phyloP scores from a whole-genome alignment of 2,329 filamentous ascomycete genomes.

The Cordyceps pruinosa region DNA sequence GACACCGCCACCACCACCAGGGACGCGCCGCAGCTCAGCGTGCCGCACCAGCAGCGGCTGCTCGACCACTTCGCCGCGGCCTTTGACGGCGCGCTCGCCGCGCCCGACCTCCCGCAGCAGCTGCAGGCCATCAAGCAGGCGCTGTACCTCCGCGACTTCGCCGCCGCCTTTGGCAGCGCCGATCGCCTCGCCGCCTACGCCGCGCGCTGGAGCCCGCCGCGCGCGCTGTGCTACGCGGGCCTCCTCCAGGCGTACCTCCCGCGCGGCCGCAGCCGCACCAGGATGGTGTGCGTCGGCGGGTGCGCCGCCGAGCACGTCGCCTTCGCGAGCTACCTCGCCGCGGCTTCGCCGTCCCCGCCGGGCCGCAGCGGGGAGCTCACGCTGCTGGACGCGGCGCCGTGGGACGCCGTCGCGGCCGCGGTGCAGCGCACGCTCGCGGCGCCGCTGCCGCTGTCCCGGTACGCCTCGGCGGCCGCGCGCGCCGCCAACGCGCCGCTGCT shows the following conservation, averaged over 20 bases:
- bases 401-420: constrained; percentile 55
- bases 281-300: constrained; percentile 46
- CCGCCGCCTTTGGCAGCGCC: constrained; percentile 64
- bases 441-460: constrained; percentile 43
- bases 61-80: constrained; percentile 59
- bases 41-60: constrained; percentile 53
- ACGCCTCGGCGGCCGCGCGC: constrained; percentile 41
- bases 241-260: constrained; percentile 31
- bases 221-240: constrained; percentile 72
- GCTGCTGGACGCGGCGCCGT: constrained; percentile 78
- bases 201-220: constrained; percentile 80
- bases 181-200: constrained; percentile 77
- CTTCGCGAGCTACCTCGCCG: constrained; percentile 37
- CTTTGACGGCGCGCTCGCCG: constrained; percentile 49
- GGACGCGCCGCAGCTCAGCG: background rate
- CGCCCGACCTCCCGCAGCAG: constrained; percentile 40
- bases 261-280: constrained; percentile 20
- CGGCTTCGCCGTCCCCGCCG: background rate
- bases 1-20: background rate
- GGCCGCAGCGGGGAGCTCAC: constrained; percentile 35
- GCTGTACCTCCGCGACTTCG: constrained; percentile 80
- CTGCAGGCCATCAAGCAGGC: constrained; percentile 82
- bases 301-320: constrained; percentile 57
- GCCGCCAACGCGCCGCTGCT: constrained; percentile 41
- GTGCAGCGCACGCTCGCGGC: constrained; percentile 52